These are phyloP conservation scores for Penicillium sp. DNA, from an alignment of 2,329 filamentous ascomycete species.

Conservation along the genomic window DNA sequence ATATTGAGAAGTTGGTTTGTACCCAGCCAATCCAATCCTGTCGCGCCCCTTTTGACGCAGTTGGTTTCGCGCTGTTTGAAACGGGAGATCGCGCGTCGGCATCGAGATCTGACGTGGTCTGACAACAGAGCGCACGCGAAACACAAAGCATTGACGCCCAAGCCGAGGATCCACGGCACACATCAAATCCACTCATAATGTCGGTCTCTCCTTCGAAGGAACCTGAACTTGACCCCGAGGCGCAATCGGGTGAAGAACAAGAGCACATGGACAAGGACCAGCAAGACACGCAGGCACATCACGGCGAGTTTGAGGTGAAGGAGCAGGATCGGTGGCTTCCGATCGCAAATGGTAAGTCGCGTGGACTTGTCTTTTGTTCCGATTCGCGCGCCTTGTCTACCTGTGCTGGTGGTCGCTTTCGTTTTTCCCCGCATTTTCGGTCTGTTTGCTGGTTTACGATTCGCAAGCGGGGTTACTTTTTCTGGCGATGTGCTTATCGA, in stretches of 20 bases:
- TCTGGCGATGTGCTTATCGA: background rate
- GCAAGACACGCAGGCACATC: conserved; percentile 61
- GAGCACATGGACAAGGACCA: conserved; percentile 75
- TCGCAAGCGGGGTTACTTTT: background rate
- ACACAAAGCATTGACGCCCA: conserved; percentile 33
- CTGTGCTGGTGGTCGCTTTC: conserved; percentile 29
- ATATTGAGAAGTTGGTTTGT: conserved; percentile 39
- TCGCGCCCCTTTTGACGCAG: conserved; percentile 26
- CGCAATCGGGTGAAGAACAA: conserved; percentile 87
- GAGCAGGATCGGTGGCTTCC: conserved; percentile 99
- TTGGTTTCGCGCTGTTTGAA: conserved; percentile 27
- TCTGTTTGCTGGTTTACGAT: conserved; percentile 9
- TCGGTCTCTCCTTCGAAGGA: conserved; percentile 93
- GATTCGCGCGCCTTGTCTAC: conserved; percentile 51
- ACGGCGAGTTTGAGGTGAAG: conserved; percentile 97
- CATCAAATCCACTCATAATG: conserved; percentile 63
- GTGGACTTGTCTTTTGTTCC: conserved; percentile 40
- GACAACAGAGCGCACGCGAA: conserved; percentile 40
- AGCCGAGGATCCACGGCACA: conserved; percentile 36
- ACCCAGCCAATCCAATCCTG: conserved; percentile 34
- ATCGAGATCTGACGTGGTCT: conserved; percentile 46
- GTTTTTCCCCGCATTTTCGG: conserved; percentile 28
- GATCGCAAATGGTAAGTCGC: conserved; percentile 97
- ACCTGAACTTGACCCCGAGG: conserved; percentile 81
- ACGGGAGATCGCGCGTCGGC: conserved; percentile 25